These are phyloP conservation scores for Arabidopsis hybrid DNA, from an alignment of 441 rosid genomes.

Conservation along the genomic window DNA sequence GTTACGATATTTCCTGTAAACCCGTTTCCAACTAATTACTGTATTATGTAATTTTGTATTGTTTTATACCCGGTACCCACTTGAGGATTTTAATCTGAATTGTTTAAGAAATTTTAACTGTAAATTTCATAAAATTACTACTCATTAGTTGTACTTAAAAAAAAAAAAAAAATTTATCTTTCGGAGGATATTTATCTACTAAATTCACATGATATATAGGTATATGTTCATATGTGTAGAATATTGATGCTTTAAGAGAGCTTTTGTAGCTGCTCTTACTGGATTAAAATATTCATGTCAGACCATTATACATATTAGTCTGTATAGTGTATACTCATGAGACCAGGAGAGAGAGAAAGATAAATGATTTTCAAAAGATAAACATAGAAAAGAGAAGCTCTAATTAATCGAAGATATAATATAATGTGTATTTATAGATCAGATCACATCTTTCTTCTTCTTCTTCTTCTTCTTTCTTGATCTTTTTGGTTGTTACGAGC, in stretches of 20 bases:
- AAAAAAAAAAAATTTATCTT: not conserved
- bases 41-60: not conserved
- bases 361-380: conserved; percentile 19
- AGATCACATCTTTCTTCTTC: conserved; percentile 27
- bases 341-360: not conserved
- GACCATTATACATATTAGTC: conserved; percentile 25
- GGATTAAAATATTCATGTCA: conserved; percentile 23
- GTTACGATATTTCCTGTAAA: conserved; percentile 34
- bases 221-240: not conserved
- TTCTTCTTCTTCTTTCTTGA: conserved; percentile 12
- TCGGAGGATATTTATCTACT: no score
- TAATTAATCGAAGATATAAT: not conserved
- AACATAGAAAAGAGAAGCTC: conserved; percentile 34
- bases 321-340: conserved; percentile 10
- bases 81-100: not conserved
- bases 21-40: not conserved
- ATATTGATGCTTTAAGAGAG: conserved; percentile 5
- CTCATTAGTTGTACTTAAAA: not conserved
- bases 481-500: not conserved
- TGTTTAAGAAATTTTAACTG: not conserved
- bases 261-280: conserved; percentile 1
- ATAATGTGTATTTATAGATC: conserved; percentile 28
- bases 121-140: not conserved
- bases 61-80: not conserved
- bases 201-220: no score